phyloP scores from a whole-genome alignment of 768 basidiomycete species.

The Amanita pallidorosea region DNA sequence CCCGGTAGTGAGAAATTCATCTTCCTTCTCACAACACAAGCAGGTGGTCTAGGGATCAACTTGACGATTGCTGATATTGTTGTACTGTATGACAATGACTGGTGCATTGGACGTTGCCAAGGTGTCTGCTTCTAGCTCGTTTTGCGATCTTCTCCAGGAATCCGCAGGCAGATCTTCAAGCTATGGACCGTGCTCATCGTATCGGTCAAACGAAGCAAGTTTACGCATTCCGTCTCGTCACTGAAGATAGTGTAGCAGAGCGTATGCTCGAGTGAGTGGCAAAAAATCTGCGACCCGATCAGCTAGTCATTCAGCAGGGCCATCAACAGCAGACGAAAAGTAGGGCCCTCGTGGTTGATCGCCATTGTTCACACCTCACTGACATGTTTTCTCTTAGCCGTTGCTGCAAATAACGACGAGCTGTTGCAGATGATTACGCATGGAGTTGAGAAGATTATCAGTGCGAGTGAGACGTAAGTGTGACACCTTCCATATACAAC shows the following conservation, averaged over 20 bases:
- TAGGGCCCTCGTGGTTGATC: constrained; percentile 14
- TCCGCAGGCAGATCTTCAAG: constrained; percentile 94
- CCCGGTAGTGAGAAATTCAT: too few relatives aligned
- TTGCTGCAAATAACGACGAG: constrained; percentile 91
- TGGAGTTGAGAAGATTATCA: too few relatives aligned
- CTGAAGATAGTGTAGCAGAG: constrained; percentile 92
- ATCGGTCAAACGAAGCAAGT: constrained; percentile 98
- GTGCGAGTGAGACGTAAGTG: too few relatives aligned
- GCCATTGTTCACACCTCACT: constrained; percentile 1
- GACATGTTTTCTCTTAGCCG: constrained; percentile 23
- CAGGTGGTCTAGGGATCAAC: too few relatives aligned
- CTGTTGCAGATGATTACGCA: constrained; percentile 99
- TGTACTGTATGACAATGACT: too few relatives aligned
- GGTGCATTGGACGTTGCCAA: too few relatives aligned
- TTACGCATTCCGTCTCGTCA: constrained; percentile 96
- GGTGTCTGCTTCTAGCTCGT: too few relatives aligned
- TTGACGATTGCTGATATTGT: too few relatives aligned
- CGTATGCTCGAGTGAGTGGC: constrained; percentile 91
- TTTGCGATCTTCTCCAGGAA: too few relatives aligned
- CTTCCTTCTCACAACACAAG: too few relatives aligned
- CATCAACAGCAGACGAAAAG: constrained; percentile 75
- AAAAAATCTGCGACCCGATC: constrained; percentile 93
- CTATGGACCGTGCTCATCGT: constrained; percentile 96
- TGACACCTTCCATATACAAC: too few relatives aligned
- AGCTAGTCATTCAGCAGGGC: too few relatives aligned